phyloP scores from a whole-genome alignment of 495 filamentous ascomycete genomes.

The Xylaria palmicola region DNA sequence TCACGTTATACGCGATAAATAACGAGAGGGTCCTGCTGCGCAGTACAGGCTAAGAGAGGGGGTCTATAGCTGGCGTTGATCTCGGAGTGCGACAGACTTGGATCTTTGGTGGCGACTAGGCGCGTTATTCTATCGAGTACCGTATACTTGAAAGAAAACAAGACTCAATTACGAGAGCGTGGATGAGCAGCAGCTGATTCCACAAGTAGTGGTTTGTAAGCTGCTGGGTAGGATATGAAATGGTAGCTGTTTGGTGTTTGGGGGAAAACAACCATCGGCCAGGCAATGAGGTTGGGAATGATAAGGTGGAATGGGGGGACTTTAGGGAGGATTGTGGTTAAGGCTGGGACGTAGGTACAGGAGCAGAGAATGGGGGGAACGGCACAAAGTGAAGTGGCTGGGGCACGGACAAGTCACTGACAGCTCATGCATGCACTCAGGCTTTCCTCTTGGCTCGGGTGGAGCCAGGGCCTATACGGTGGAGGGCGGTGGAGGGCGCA shows the following conservation, averaged over 20 bases:
- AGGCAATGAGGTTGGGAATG: constrained; percentile 10
- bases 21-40: neutral
- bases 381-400: constrained; percentile 19
- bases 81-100: neutral
- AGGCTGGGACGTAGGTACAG: constrained; percentile 2
- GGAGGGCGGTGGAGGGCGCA: neutral
- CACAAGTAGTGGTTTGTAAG: neutral
- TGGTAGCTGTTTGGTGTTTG: constrained; percentile 3
- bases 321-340: constrained; percentile 8
- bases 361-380: neutral
- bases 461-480: too few relatives aligned
- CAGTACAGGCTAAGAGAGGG: neutral
- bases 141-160: constrained; percentile 7
- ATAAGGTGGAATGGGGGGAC: constrained; percentile 10
- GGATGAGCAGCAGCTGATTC: neutral
- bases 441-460: neutral
- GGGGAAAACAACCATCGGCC: constrained; percentile 8
- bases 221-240: neutral
- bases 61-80: constrained; percentile 2
- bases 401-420: constrained; percentile 19
- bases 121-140: constrained; percentile 15
- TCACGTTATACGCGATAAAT: neutral
- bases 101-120: neutral
- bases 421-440: constrained; percentile 9
- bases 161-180: neutral